These are phyloP conservation scores for Diutina rugosa DNA, from an alignment of 1,139 yeast genomes.

Conservation along the genomic window DNA sequence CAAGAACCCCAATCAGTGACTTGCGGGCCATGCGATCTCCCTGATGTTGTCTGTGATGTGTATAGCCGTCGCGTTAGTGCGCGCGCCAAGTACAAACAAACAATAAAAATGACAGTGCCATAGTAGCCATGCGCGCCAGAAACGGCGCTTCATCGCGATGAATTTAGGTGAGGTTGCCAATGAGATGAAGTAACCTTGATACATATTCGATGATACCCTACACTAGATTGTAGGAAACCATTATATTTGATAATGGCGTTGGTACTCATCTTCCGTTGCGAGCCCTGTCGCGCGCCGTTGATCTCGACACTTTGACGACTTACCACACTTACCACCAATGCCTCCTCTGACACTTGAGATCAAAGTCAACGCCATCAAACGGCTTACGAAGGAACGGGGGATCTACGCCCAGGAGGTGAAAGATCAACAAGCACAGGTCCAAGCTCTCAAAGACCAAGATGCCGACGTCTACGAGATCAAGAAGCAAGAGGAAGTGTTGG, in stretches of 20 bases:
- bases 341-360: slow-evolving; percentile 69
- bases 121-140: background rate
- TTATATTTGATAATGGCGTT: background rate
- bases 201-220: no score
- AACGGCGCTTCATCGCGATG: background rate
- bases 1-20: background rate
- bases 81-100: background rate
- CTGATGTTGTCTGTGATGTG: background rate
- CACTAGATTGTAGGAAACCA: no score
- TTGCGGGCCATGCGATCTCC: slow-evolving; percentile 1
- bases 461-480: slow-evolving; percentile 64
- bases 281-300: background rate
- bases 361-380: slow-evolving; percentile 59
- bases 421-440: slow-evolving; percentile 44
- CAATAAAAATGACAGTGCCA: background rate
- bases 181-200: no score
- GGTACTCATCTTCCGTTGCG: background rate
- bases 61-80: background rate
- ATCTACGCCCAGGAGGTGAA: slow-evolving; percentile 51
- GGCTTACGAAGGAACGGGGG: slow-evolving; percentile 61
- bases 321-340: slow-evolving; percentile 22
- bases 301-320: background rate
- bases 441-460: slow-evolving; percentile 24
- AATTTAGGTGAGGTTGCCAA: no score
- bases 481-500: slow-evolving; percentile 48